Evolutionary conservation across 805 yeast species (phyloP).

Genomic region (Saccharomycopsis sp.): DNA sequence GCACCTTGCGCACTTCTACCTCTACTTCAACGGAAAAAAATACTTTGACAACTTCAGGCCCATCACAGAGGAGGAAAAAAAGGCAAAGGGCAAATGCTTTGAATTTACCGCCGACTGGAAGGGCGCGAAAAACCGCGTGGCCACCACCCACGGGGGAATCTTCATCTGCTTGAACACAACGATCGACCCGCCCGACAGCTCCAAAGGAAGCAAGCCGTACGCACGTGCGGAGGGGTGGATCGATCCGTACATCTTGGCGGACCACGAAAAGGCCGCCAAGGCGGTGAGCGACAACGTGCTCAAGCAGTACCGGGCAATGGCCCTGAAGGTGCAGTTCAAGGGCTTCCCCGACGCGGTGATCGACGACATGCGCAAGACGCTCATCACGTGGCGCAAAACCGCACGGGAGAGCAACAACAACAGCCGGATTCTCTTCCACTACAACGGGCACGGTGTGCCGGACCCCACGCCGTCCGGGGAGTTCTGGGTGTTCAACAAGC

Average conservation of each 20-base stretch:
- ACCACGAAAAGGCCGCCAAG: conserved; percentile 85
- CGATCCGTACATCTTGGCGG: conserved; percentile 78
- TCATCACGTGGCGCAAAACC: conserved; percentile 79
- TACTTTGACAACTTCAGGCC: conserved; percentile 90
- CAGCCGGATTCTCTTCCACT: conserved; percentile 75
- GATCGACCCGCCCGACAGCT: conserved; percentile 94
- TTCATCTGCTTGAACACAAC: conserved; percentile 88
- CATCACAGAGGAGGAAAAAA: conserved; percentile 45
- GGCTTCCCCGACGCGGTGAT: conserved; percentile 91
- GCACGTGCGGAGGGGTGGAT: conserved; percentile 92
- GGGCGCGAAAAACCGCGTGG: conserved; percentile 78
- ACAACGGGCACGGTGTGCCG: conserved; percentile 98
- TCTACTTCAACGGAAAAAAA: conserved; percentile 86
- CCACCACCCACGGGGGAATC: conserved; percentile 88
- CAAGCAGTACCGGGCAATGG: conserved; percentile 80
- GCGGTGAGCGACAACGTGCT: conserved; percentile 85
- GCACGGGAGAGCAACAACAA: conserved; percentile 55
- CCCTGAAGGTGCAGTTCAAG: conserved; percentile 82
- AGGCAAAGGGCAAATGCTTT: conserved; percentile 41
- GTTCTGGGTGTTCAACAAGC: conserved; percentile 96
- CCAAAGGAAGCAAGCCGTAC: conserved; percentile 79
- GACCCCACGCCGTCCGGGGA: conserved; percentile 95
- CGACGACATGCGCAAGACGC: conserved; percentile 88
- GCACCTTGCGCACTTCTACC: conserved; percentile 62
- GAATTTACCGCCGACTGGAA: conserved; percentile 88